These are phyloP conservation scores for Pelagophyceae sp. DNA, from an alignment of 352 stramenopile genomes.

Conservation along the genomic window DNA sequence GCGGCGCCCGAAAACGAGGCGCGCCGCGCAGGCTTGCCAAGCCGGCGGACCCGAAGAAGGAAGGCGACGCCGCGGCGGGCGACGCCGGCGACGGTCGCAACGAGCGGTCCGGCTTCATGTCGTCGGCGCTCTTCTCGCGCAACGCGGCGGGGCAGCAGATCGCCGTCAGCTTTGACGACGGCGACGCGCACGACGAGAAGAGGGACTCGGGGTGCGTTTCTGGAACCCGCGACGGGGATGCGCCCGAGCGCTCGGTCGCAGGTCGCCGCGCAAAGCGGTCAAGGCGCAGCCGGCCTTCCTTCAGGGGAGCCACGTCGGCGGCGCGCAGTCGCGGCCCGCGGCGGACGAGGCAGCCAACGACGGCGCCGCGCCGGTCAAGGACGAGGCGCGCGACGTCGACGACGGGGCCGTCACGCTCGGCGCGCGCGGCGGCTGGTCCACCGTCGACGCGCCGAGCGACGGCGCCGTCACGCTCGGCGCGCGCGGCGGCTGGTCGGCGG, in stretches of 20 bases:
- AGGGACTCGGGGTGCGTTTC: too few species aligned
- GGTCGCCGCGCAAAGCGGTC: background rate
- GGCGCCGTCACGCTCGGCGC: too few species aligned
- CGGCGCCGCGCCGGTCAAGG: background rate
- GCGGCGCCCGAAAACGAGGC: background rate
- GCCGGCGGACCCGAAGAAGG: background rate
- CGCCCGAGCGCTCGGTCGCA: too few species aligned
- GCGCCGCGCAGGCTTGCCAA: background rate
- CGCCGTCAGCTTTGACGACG: background rate
- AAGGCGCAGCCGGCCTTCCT: background rate
- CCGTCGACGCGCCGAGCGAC: background rate
- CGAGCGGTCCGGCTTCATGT: background rate
- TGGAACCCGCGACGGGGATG: too few species aligned
- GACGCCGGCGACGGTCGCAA: background rate
- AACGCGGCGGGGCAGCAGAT: background rate
- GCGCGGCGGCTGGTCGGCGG: too few species aligned
- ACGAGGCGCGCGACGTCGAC: background rate
- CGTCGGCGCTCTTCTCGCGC: background rate
- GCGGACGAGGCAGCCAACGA: background rate
- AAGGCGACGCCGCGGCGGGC: background rate
- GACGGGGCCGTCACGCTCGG: background rate
- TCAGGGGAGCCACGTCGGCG: background rate
- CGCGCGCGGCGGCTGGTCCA: background rate
- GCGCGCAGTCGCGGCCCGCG: background rate
- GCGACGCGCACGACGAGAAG: background rate